phyloP scores from a whole-genome alignment of 257 asterid species.

The Fraxinus quadrangulata region DNA sequence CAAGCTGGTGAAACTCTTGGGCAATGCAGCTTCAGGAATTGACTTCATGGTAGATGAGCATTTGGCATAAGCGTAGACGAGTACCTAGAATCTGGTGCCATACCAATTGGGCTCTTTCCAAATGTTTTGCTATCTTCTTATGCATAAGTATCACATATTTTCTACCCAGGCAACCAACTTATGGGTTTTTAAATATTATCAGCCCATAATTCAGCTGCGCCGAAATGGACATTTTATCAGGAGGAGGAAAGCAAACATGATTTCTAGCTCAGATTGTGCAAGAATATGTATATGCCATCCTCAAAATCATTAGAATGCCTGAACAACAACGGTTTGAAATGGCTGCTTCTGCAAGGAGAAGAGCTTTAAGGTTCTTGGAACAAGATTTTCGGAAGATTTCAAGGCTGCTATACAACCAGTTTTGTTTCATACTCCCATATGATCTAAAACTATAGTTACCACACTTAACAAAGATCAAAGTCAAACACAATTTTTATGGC shows the following conservation, averaged over 20 bases:
- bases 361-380: constrained; percentile 78
- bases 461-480: no score
- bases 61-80: constrained; percentile 94
- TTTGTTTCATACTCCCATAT: constrained; percentile 30
- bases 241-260: constrained; percentile 84
- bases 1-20: constrained; percentile 79
- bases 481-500: not conserved
- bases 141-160: not conserved
- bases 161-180: not conserved
- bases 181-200: constrained; percentile 17
- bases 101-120: constrained; percentile 72
- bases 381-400: constrained; percentile 74
- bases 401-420: constrained; percentile 70
- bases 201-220: constrained; percentile 98
- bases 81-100: constrained; percentile 94
- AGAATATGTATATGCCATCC: constrained; percentile 79
- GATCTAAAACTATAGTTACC: constrained; percentile 1
- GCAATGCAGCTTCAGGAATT: constrained; percentile 77
- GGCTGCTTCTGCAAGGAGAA: constrained; percentile 82
- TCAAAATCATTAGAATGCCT: constrained; percentile 58
- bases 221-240: constrained; percentile 81
- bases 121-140: not conserved
- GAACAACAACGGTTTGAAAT: constrained; percentile 59
- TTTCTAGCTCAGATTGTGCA: constrained; percentile 66
- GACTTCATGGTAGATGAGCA: constrained; percentile 97